A percentile compares a stretch with the other conserved stretches of the same genome.
These are phyloP conservation scores for Penicillium psychrofluorescens DNA, from an alignment of 495 filamentous ascomycete species.

Conservation along the genomic window DNA sequence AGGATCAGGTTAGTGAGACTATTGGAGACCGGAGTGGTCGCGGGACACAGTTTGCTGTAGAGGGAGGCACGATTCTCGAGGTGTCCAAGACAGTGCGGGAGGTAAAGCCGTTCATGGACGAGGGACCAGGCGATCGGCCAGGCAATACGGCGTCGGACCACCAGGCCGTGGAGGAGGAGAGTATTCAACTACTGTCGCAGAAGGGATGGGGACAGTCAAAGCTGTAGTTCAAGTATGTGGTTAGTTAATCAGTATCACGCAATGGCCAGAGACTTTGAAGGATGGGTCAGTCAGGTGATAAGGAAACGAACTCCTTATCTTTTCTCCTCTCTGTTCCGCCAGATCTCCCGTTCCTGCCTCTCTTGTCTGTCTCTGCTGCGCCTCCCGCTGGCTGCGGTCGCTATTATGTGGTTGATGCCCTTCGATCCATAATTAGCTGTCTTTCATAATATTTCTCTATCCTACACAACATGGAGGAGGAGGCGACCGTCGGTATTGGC, in stretches of 20 bases:
- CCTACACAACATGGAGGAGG: constrained; percentile 23
- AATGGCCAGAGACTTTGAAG: neutral
- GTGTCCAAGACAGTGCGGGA: constrained; percentile 47
- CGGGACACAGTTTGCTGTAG: constrained; percentile 24
- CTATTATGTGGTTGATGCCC: constrained; percentile 18
- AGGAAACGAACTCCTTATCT: neutral
- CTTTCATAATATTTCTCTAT: neutral
- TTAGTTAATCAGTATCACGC: neutral
- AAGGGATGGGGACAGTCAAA: constrained; percentile 33
- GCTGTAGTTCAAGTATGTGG: constrained; percentile 4
- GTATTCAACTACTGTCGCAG: constrained; percentile 35
- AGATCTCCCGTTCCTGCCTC: too few relatives aligned
- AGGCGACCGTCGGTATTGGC: constrained; percentile 21
- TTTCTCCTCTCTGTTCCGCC: neutral
- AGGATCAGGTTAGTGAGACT: constrained; percentile 34
- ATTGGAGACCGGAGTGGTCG: constrained; percentile 31
- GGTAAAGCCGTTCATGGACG: constrained; percentile 49
- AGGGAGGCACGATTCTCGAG: constrained; percentile 52
- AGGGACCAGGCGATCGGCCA: constrained; percentile 42
- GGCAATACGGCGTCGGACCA: constrained; percentile 43
- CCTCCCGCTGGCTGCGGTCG: constrained; percentile 12
- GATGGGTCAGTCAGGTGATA: constrained; percentile 5
- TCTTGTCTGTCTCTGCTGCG: too few relatives aligned
- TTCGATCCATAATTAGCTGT: neutral
- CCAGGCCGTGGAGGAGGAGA: constrained; percentile 32